phyloP scores from a whole-genome alignment of 2,329 filamentous ascomycete genomes.

The Nothophoma quercina region DNA sequence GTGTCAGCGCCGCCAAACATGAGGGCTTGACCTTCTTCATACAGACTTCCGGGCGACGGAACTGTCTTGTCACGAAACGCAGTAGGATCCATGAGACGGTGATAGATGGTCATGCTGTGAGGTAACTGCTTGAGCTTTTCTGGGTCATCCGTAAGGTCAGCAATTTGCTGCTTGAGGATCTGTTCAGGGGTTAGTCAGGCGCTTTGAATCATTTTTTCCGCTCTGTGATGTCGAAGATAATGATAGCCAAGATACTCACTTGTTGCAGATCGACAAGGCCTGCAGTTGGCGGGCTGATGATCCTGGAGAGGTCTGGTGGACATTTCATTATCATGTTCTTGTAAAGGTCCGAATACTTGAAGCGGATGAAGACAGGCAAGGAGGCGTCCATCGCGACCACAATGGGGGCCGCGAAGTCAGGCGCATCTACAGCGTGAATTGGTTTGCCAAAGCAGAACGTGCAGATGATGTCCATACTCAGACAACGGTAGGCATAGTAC shows the following conservation, averaged over 20 bases:
- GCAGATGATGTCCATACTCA: slow-evolving; percentile 38
- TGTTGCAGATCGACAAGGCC: slow-evolving; percentile 51
- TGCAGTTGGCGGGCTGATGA: slow-evolving; percentile 46
- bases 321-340: slow-evolving; percentile 49
- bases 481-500: slow-evolving; percentile 37
- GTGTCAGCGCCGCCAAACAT: slow-evolving; percentile 59
- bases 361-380: slow-evolving; percentile 44
- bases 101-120: slow-evolving; percentile 50
- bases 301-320: slow-evolving; percentile 48
- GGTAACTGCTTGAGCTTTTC: slow-evolving; percentile 41
- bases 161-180: slow-evolving; percentile 43
- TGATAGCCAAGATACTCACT: too few relatives aligned
- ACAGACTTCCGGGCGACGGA: slow-evolving; percentile 46
- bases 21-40: slow-evolving; percentile 56
- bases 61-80: slow-evolving; percentile 43
- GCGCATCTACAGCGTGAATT: slow-evolving; percentile 49
- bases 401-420: slow-evolving; percentile 53
- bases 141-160: slow-evolving; percentile 40
- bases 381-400: slow-evolving; percentile 53
- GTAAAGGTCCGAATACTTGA: slow-evolving; percentile 52
- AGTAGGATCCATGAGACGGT: slow-evolving; percentile 45
- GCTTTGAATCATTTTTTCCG: neutral
- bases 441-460: slow-evolving; percentile 54
- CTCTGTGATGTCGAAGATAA: too few relatives aligned
- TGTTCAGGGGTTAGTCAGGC: slow-evolving; percentile 13